Base-by-base conservation (phyloP, 2,329 filamentous ascomycete species). In the Plectosphaerella cucumerina region DNA sequence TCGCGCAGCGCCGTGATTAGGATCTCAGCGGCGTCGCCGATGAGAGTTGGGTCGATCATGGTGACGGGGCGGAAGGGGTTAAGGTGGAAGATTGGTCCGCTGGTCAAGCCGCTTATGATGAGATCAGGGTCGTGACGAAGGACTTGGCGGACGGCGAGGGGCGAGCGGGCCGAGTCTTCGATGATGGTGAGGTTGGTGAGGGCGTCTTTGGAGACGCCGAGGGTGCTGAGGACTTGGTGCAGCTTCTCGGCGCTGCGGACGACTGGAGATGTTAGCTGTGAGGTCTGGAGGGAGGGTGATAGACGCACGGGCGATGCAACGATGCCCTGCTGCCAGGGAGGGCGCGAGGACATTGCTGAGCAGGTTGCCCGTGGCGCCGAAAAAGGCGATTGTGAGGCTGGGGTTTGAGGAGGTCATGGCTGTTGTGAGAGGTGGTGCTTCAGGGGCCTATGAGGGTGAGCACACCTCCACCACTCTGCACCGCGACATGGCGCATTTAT, bases 51-150 rank as follows among this genome's bases (percentile, higher is more conserved):
- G 17, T 53, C 51, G 20, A 45, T 26, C 47, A 53, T 50, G 3
- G 47, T 44, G 9, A 53, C 44, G 5, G 51, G 51, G n/a, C 43
- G 35, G 18, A 53, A 14, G 18, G 51, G 51, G 22, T 53, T 53
- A 17, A 47, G 17, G 26, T 50, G 51, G 20, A 31, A 47, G 12
- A 43, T 46, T 5, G 47, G 47, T 12, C 18, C 6, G 6, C 45
- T 43, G 10, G 47, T 50, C 26, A 53, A 45, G 10, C 51, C 47
- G 35, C 35, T 47, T 20, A 47, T 21, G 48, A 53, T 48, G 44
- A 53, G 31, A 10, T 53, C 42, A 4, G 43, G 23, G 21, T 50
- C 39, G 15, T 50, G 22, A 11, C 20, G 44, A 6, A 53, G 51
- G n/a, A 53, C 42, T 5, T 53, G 35, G 6, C 14, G 31, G 6